phyloP scores from a whole-genome alignment of 2,329 filamentous ascomycete genomes.

The Fusarium xyrophilum region DNA sequence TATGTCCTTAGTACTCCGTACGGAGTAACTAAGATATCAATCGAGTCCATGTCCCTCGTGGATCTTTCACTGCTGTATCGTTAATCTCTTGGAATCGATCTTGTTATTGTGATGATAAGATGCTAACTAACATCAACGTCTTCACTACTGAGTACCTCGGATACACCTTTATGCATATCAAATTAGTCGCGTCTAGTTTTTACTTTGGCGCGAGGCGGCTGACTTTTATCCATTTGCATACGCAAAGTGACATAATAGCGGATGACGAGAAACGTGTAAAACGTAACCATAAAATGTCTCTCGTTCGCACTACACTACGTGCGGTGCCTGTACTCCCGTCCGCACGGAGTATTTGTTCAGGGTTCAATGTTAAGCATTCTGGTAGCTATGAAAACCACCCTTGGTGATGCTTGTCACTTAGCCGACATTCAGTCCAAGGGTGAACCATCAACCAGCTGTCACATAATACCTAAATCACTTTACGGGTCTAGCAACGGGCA shows the following conservation, averaged over 20 bases:
- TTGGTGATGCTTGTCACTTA: background rate
- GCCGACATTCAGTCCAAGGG: background rate
- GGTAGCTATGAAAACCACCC: background rate
- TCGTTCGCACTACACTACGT: background rate
- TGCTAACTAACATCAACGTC: background rate
- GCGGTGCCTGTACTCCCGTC: background rate
- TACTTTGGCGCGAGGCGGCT: constrained; percentile 18
- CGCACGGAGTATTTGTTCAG: background rate
- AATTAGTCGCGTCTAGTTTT: constrained; percentile 10
- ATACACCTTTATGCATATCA: constrained; percentile 1
- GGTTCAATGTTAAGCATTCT: background rate
- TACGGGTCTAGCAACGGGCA: background rate
- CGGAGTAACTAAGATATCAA: background rate
- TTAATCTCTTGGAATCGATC: background rate
- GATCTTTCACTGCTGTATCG: background rate
- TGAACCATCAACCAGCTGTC: background rate
- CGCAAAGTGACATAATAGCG: constrained; percentile 8
- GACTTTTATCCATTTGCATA: constrained; percentile 4
- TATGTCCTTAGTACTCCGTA: constrained; percentile 10
- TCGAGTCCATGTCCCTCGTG: background rate
- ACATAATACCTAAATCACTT: background rate
- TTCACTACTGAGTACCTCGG: background rate
- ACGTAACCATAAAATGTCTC: constrained; percentile 10
- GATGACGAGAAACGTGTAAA: background rate
- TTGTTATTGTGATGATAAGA: background rate